Percentiles rank a stretch among this genome's conserved stretches.
These are phyloP conservation scores for Rhodomyrtus tomentosa DNA, from an alignment of 345 rosid genomes.

Conservation along the genomic window DNA sequence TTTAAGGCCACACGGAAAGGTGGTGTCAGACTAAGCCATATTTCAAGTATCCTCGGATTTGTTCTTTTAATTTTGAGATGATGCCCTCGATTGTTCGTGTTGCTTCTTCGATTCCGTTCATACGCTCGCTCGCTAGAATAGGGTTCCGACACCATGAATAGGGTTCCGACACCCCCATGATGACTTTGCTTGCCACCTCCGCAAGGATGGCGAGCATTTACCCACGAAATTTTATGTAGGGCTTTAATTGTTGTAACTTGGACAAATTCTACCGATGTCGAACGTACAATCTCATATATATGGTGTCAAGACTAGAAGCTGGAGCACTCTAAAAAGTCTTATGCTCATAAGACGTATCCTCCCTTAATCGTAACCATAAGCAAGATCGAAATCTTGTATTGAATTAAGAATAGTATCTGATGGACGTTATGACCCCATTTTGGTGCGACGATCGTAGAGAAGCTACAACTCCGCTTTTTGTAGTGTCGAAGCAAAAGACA, in stretches of 20 bases:
- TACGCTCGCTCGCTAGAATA: neutral
- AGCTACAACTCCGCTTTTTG: neutral
- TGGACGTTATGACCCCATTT: neutral
- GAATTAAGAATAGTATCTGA: too few relatives aligned
- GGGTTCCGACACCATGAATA: neutral
- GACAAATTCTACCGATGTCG: too few relatives aligned
- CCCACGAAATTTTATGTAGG: too few relatives aligned
- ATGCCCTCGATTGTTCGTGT: too few relatives aligned
- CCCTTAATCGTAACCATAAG: too few relatives aligned
- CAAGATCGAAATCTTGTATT: too few relatives aligned
- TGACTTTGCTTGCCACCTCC: neutral
- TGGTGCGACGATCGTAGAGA: accelerated
- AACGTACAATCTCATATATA: too few relatives aligned
- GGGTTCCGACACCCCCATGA: neutral
- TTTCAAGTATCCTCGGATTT: neutral
- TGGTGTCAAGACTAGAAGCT: neutral
- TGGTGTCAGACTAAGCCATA: neutral
- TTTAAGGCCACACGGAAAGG: neutral
- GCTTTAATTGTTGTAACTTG: too few relatives aligned
- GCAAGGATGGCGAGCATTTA: too few relatives aligned
- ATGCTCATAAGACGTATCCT: neutral
- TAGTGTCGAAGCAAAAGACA: neutral
- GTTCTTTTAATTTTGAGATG: neutral
- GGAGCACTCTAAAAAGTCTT: neutral
- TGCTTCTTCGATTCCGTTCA: neutral